phyloP scores from a whole-genome alignment of 192 early-diverging fungal genomes.

The Backusella morwellensis region DNA sequence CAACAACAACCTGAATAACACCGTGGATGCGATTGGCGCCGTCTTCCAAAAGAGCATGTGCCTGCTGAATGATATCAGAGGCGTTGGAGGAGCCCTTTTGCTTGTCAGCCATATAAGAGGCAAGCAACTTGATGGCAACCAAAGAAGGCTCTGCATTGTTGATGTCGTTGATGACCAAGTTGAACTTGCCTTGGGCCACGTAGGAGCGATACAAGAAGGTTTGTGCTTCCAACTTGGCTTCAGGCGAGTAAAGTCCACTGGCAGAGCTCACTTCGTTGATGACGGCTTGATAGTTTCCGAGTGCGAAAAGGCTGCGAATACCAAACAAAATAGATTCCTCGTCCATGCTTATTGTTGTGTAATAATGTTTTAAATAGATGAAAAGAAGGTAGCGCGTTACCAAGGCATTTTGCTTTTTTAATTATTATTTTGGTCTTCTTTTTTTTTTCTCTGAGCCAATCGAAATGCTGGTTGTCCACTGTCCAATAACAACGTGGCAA shows the following conservation, averaged over 20 bases:
- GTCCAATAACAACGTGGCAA: background rate
- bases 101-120: slow-evolving; percentile 56
- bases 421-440: background rate
- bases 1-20: slow-evolving; percentile 64
- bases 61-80: slow-evolving; percentile 47
- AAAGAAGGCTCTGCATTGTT: slow-evolving; percentile 53
- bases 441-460: background rate
- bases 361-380: background rate
- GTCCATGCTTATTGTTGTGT: slow-evolving; percentile 37
- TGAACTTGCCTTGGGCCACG: slow-evolving; percentile 73
- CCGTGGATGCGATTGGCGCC: slow-evolving; percentile 47
- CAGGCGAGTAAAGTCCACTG: slow-evolving; percentile 31
- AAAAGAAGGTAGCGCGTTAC: background rate
- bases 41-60: slow-evolving; percentile 49
- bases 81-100: slow-evolving; percentile 32
- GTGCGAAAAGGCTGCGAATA: slow-evolving; percentile 67
- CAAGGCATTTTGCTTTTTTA: background rate
- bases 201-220: slow-evolving; percentile 78
- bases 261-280: slow-evolving; percentile 60
- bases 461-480: background rate
- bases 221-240: slow-evolving; percentile 55
- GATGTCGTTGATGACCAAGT: slow-evolving; percentile 67
- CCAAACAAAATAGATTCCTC: slow-evolving; percentile 60
- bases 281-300: slow-evolving; percentile 72
- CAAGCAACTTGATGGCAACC: slow-evolving; percentile 63